phyloP scores from a whole-genome alignment of 2,329 filamentous ascomycete species.

The Ramularia endophylla region DNA sequence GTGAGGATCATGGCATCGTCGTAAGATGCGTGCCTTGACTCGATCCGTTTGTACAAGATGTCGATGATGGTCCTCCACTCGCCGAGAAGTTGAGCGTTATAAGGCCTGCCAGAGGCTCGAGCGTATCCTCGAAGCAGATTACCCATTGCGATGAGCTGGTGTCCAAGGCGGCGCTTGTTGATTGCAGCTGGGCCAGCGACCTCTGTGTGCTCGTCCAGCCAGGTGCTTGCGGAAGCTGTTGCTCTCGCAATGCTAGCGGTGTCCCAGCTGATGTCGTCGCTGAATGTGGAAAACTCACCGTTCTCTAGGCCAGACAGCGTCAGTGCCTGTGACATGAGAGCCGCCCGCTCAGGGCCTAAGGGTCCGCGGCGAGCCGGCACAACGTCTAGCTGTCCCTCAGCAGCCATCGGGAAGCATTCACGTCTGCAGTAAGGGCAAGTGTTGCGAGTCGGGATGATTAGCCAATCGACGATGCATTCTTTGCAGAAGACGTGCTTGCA shows the following conservation, averaged over 20 bases:
- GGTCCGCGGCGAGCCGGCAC: no score
- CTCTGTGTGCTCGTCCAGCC: slow-evolving; percentile 8
- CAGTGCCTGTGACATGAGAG: slow-evolving; percentile 1
- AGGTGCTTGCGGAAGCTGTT: slow-evolving; percentile 8
- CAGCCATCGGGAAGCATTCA: no score
- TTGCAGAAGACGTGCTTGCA: slow-evolving; percentile 8
- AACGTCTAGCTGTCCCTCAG: no score
- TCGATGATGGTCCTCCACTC: slow-evolving; percentile 9
- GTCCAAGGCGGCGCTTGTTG: slow-evolving; percentile 3
- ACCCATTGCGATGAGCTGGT: slow-evolving; percentile 12
- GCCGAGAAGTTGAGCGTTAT: slow-evolving; percentile 2
- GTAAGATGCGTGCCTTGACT: slow-evolving; percentile 2
- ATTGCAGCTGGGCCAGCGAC: slow-evolving; percentile 8
- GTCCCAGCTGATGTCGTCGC: slow-evolving; percentile 6
- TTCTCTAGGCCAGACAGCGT: slow-evolving; percentile 4
- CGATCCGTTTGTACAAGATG: slow-evolving; percentile 8
- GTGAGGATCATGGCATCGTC: slow-evolving; percentile 8
- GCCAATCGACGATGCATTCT: slow-evolving; percentile 5
- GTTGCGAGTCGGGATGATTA: not conserved
- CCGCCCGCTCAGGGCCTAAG: no score
- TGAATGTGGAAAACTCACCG: slow-evolving; percentile 9
- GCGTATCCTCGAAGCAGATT: slow-evolving; percentile 11
- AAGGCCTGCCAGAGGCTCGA: slow-evolving; percentile 3
- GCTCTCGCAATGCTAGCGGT: slow-evolving; percentile 7
- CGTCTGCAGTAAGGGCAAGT: not conserved